Percentiles rank a stretch among this genome's conserved stretches.
These are phyloP conservation scores for Daphne laureola DNA, from an alignment of 441 rosid genomes.

Conservation along the genomic window DNA sequence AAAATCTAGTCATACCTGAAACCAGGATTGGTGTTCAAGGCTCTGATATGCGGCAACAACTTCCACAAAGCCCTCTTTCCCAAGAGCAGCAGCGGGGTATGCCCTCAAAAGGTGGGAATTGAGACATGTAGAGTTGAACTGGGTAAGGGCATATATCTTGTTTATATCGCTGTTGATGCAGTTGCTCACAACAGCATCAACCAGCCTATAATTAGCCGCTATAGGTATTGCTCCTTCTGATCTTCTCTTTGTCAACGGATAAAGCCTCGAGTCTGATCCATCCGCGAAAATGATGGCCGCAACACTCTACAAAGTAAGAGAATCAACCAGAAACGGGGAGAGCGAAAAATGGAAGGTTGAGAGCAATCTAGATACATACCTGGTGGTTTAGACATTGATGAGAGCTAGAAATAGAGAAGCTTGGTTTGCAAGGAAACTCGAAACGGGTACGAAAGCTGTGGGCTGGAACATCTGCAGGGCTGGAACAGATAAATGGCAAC, in stretches of 20 bases:
- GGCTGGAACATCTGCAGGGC: conserved; percentile 12
- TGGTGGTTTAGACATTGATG: conserved; percentile 37
- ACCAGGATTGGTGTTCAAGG: conserved; percentile 67
- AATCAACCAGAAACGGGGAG: not conserved
- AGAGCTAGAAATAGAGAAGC: conserved; percentile 27
- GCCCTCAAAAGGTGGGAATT: conserved; percentile 77
- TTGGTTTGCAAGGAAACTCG: conserved; percentile 27
- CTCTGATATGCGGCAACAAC: conserved; percentile 83
- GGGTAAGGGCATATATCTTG: conserved; percentile 78
- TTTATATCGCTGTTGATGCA: conserved; percentile 78
- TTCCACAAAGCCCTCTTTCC: conserved; percentile 64
- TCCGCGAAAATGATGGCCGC: conserved; percentile 80
- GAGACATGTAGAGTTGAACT: conserved; percentile 74
- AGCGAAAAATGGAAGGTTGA: not conserved
- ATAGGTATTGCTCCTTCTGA: conserved; percentile 79
- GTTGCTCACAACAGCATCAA: conserved; percentile 74
- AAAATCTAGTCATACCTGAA: conserved; percentile 41
- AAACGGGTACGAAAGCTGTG: conserved; percentile 13
- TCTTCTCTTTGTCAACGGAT: conserved; percentile 73
- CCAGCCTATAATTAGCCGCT: conserved; percentile 65
- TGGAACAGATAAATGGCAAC: conserved; percentile 28
- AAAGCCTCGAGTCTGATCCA: conserved; percentile 54
- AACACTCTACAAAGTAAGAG: conserved; percentile 36
- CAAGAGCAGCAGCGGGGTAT: conserved; percentile 44
- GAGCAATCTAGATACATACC: conserved; percentile 15